Percentiles rank a stretch among this genome's conserved stretches.
Conservation (phyloP, 352 stramenopile genomes). For the Salisapilia sapeloensis region DNA sequence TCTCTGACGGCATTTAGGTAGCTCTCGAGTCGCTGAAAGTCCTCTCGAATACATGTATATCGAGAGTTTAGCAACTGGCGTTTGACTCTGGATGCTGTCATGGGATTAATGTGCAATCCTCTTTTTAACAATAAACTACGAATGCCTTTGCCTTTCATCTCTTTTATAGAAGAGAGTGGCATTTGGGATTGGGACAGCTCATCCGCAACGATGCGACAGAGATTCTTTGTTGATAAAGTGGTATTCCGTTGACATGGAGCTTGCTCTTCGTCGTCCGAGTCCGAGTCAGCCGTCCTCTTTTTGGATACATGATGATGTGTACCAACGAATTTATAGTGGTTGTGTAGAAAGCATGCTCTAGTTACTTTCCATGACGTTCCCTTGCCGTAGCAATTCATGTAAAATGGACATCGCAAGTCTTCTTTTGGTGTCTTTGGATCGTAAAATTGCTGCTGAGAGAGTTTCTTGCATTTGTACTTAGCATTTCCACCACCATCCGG, state of each 20-base stretch:
- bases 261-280: conserved; percentile 1
- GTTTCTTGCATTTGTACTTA: conserved; percentile 74
- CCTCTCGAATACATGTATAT: conserved; percentile 30
- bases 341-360: conserved; percentile 53
- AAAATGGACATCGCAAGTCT: conserved; percentile 55
- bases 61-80: conserved; percentile 41
- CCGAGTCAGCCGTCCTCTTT: neutral
- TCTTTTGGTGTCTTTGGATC: conserved; percentile 26
- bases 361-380: conserved; percentile 58
- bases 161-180: conserved; percentile 35
- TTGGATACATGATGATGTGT: conserved; percentile 10
- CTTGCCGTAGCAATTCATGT: conserved; percentile 65
- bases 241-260: conserved; percentile 36
- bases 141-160: conserved; percentile 60
- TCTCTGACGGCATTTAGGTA: conserved; percentile 46
- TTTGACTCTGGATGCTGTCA: conserved; percentile 75
- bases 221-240: conserved; percentile 57
- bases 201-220: conserved; percentile 58
- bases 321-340: conserved; percentile 78
- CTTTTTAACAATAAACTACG: conserved; percentile 45
- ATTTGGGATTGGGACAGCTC: conserved; percentile 44
- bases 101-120: conserved; percentile 65
- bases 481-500: conserved; percentile 56
- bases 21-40: conserved; percentile 44
- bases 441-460: conserved; percentile 62